phyloP scores from a whole-genome alignment of 2,329 filamentous ascomycete genomes.

The Talaromyces sp. region DNA sequence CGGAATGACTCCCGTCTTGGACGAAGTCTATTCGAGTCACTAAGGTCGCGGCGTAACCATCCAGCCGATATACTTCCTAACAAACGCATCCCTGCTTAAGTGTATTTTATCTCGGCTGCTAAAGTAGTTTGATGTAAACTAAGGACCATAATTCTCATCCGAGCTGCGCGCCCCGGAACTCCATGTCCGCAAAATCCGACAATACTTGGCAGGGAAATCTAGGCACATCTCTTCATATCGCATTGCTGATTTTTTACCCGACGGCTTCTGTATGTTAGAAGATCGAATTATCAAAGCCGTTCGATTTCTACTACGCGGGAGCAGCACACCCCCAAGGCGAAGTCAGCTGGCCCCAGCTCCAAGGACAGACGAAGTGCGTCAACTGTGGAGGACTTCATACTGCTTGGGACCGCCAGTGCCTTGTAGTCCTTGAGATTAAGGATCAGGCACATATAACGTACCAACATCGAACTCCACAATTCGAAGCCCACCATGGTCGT shows the following conservation, averaged over 20 bases:
- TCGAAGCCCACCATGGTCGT: neutral
- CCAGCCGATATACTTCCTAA: neutral
- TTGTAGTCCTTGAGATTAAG: neutral
- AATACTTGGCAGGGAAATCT: neutral
- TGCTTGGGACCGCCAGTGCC: neutral
- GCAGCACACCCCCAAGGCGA: neutral
- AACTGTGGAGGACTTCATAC: neutral
- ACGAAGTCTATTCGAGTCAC: conserved; percentile 1
- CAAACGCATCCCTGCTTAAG: neutral
- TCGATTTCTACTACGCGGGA: neutral
- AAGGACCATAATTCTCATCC: neutral
- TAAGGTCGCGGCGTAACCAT: conserved; percentile 1
- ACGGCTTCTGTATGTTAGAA: neutral
- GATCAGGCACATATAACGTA: neutral
- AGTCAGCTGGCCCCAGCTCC: neutral
- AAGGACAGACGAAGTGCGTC: neutral
- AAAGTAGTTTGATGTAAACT: neutral
- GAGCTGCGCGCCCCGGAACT: neutral
- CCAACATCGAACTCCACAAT: neutral
- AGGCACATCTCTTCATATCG: conserved; percentile 3
- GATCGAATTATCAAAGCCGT: conserved; percentile 1
- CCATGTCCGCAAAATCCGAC: conserved; percentile 2
- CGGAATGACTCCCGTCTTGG: neutral
- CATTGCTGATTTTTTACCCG: neutral
- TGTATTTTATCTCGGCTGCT: neutral